Evolutionary conservation across 225 moss, liverwort and hornwort genomes (phyloP), one percentile per base, ranked within the genome.

Genomic region (Takakia lepidozioides): DNA sequence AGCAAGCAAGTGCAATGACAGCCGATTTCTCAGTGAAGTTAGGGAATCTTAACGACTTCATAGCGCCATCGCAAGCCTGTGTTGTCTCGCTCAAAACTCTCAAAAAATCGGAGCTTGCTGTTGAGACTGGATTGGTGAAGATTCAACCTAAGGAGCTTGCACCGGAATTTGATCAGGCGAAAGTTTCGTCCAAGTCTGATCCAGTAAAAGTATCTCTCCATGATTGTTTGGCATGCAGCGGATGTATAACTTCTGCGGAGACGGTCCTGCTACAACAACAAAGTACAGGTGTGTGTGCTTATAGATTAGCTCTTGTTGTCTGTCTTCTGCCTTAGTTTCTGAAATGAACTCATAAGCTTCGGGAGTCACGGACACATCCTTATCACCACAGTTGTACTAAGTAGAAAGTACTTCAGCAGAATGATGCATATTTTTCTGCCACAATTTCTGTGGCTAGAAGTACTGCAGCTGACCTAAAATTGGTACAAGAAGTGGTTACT

Each of bases 191-290:
- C 2, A 54, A 46, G 25, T 46, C 71, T 4, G 73, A 67, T 23
- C 81, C 91, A 27, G 85, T 98, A 13, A 85, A 68, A 70, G 81
- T 98, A 11, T 87, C 86, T 29, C 52, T 98, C 34, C 98, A 91
- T 49, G 91, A 98, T 58, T 98, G 98, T 41, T 43, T 98, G 55
- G 91, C 98, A 24, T 98, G 98, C 52, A 91, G 91, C 43, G 98
- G 98, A 21, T 98, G 98, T 48, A 87, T 91, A 29, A 91, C 98
- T 13, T 91, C 91, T 22, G 98, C 98, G 20, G 98, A 98, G 57
- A 87, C 98, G 17, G 87, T 98, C 15, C 85, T 91, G 98, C 63
- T 98, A 49, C 91, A 98, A 65, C 98, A 98, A 38, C 98, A 91
- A 57, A 98, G 98, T 50, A 78, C 75, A 36, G 79, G 79, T 70